phyloP scores from a whole-genome alignment of 2,329 filamentous ascomycete genomes.

The Fulvia fulva region DNA sequence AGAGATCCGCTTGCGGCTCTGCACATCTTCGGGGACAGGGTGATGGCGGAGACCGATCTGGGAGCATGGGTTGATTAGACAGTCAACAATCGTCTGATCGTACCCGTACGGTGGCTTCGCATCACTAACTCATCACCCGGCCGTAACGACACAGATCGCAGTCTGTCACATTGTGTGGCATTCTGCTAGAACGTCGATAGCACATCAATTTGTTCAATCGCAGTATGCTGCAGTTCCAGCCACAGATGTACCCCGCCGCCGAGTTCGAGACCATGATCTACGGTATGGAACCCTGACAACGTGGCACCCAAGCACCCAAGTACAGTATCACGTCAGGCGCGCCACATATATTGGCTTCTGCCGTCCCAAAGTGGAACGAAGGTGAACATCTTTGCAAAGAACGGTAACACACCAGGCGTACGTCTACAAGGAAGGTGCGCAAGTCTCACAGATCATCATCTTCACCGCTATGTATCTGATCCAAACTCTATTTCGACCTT shows the following conservation, averaged over 20 bases:
- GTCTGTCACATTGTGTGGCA: not conserved
- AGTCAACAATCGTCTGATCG: not conserved
- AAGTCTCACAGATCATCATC: not conserved
- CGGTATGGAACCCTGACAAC: conserved; percentile 1
- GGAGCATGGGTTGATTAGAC: not conserved
- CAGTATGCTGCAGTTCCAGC: not conserved
- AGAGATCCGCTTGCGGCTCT: not conserved
- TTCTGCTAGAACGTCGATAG: not conserved
- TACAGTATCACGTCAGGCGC: not conserved
- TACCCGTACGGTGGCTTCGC: no score
- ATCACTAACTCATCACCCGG: not conserved
- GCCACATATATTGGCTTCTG: not conserved
- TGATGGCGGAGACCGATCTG: not conserved
- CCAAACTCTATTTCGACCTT: not conserved
- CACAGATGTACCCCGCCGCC: not conserved
- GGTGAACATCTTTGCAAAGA: not conserved
- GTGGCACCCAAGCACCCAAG: conserved; percentile 3
- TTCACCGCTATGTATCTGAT: not conserved
- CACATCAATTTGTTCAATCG: no score
- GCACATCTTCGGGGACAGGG: not conserved
- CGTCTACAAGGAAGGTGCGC: not conserved
- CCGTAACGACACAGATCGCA: not conserved
- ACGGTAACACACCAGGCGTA: not conserved
- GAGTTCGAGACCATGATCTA: not conserved
- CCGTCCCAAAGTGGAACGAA: not conserved